A percentile compares a stretch with the other conserved stretches of the same genome.
Conservation (phyloP, 176 grass and related monocot genomes). For the Oryza australiensis region DNA sequence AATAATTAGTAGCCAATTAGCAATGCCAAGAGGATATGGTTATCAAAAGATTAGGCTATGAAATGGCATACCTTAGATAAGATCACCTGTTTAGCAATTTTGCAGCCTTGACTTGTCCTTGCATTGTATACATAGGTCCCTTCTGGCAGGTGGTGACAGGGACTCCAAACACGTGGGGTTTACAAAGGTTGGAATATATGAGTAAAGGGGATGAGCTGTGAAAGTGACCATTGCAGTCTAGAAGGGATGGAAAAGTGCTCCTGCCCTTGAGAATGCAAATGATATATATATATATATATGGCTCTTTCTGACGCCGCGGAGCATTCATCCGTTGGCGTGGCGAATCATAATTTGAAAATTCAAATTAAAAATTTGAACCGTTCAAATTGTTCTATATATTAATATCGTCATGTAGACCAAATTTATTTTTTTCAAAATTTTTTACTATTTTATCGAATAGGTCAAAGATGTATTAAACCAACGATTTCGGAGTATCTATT, state of each 20-base stretch:
- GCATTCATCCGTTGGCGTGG: no score
- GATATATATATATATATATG: not conserved
- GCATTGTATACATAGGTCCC: not conserved
- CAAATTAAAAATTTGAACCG: no score
- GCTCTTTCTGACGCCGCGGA: no score
- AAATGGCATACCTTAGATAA: not conserved
- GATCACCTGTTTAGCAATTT: slow-evolving; percentile 20
- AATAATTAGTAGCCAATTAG: not conserved
- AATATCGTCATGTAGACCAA: no score
- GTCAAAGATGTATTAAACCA: no score
- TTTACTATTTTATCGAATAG: no score
- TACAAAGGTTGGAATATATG: slow-evolving; percentile 35
- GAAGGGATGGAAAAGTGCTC: not conserved
- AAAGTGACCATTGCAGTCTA: not conserved
- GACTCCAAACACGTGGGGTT: slow-evolving; percentile 28
- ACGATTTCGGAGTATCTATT: no score
- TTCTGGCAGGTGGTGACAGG: not conserved
- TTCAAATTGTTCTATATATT: no score
- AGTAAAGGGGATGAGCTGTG: not conserved
- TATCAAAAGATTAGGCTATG: not conserved
- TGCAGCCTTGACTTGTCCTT: not conserved
- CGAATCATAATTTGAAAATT: no score
- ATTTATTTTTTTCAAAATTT: no score
- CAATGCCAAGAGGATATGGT: not conserved
- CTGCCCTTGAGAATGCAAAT: not conserved